Evolutionary conservation across 768 basidiomycete genomes (phyloP).

Genomic region (Podaxis sp.): DNA sequence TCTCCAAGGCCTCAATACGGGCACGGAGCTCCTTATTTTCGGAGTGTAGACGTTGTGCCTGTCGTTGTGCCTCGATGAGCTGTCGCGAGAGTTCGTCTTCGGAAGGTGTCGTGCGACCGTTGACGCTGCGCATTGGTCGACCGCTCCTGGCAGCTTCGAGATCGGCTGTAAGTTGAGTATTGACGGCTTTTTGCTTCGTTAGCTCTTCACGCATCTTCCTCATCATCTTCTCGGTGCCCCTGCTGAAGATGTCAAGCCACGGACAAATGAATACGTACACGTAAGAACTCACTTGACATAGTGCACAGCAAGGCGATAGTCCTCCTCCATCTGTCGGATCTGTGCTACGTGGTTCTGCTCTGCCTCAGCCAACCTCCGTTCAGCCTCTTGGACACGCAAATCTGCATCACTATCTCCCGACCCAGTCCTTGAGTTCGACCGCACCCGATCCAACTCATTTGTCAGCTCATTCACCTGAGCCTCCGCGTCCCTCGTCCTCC

Average conservation of each 20-base stretch:
- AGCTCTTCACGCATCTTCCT: conserved; percentile 95
- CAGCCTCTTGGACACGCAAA: conserved; percentile 58
- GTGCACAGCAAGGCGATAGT: conserved; percentile 95
- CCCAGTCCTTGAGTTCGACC: conserved; percentile 33
- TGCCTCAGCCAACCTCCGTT: conserved; percentile 76
- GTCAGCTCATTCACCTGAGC: conserved; percentile 64
- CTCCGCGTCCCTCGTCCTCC: conserved; percentile 75
- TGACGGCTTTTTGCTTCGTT: conserved; percentile 83
- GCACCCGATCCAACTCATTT: conserved; percentile 64
- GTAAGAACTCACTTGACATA: conserved; percentile 82
- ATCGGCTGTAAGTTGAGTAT: conserved; percentile 80
- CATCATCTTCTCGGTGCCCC: conserved; percentile 98
- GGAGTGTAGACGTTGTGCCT: conserved; percentile 63
- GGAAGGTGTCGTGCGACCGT: conserved; percentile 78
- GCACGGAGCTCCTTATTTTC: conserved; percentile 78
- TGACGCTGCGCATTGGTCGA: conserved; percentile 52
- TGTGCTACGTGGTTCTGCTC: conserved; percentile 77
- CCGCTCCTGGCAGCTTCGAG: conserved; percentile 70
- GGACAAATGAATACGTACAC: background rate
- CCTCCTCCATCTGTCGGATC: conserved; percentile 88
- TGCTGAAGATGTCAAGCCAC: conserved; percentile 29
- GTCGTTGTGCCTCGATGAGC: conserved; percentile 76
- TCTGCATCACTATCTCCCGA: conserved; percentile 29
- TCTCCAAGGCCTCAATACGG: conserved; percentile 72
- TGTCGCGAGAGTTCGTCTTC: conserved; percentile 79